Evolutionary conservation across 2,329 filamentous ascomycete genomes (phyloP), one percentile per base, ranked within the genome.

Genomic region (Stenocarpella maydis): DNA sequence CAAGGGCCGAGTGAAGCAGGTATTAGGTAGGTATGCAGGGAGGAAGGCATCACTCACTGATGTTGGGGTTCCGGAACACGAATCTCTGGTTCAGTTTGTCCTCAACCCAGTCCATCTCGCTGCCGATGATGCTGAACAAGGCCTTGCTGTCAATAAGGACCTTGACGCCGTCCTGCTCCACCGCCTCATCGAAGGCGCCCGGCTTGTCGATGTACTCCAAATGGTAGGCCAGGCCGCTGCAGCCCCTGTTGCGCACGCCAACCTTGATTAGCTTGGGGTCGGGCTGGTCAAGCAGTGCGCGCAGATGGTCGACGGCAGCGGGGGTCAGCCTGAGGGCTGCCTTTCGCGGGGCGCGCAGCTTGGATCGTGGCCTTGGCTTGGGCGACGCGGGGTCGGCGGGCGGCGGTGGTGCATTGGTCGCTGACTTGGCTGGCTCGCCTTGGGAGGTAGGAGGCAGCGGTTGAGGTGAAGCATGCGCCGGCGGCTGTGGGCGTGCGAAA

Each of bases 101-200:
- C 82, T 98, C 95, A 14, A 95, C 87, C 95, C 95, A 99, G 78
- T 99, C 96, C 96, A 99, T 99, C 82, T 98, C 95, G 77, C 92
- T 97, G 6, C 96, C 96, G 75, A 99, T 98, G 66, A 99, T 98
- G 80, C 95, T 98, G 79, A 99, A 95, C 61, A 99, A 83, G 50
- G 96, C 96, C 84, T 98, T 98, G 85, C 93, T 97, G 80, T 99
- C 96, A 69, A 99, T 96, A 78, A 98, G 80, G 41, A 99, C 95
- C 81, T 93, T 95, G 69, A 99, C 95, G 0, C 95, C 96, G 76
- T 98, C 96, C 79, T 99, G 96, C 78, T 97, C 95, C 1, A 99
- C 94, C 64, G 91, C 86, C 80, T 99, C 96, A 76, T 99, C 96
- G 76, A 98, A 95, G 45, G 88, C 85, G 4, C 90, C 94, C 0